Conservation (phyloP, 2,329 filamentous ascomycete genomes). For the Colletotrichum sp. region DNA sequence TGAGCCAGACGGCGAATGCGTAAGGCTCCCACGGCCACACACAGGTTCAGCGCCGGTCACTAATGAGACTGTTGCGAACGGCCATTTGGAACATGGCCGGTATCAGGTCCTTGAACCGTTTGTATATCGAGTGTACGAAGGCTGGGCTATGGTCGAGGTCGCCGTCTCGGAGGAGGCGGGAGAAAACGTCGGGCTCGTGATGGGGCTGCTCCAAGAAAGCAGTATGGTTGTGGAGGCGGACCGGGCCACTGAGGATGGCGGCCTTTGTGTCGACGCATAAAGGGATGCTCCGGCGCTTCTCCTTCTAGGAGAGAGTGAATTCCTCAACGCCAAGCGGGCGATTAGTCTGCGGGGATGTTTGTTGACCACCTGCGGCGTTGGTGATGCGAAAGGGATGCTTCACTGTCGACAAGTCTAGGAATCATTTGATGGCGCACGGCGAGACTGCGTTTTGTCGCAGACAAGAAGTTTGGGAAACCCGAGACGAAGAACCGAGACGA, state of each 20-base stretch:
- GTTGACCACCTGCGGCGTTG: not conserved
- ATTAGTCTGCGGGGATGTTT: not conserved
- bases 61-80: not conserved
- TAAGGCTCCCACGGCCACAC: not conserved
- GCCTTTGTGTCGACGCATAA: not conserved
- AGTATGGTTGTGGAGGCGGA: not conserved
- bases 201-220: not conserved
- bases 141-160: not conserved
- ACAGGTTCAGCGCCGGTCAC: not conserved
- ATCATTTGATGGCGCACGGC: not conserved
- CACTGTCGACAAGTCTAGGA: not conserved
- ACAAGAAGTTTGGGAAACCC: not conserved
- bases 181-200: not conserved
- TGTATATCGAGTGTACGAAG: not conserved
- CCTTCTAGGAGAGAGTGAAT: not conserved
- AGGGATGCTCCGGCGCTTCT: not conserved
- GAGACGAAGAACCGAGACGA: not conserved
- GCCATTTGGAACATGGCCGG: not conserved
- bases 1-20: not conserved
- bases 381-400: not conserved
- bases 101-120: not conserved
- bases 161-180: not conserved
- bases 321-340: not conserved
- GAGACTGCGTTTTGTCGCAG: not conserved
- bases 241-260: not conserved